Base-by-base conservation (phyloP, 495 filamentous ascomycete species). In the Cercophora scortea region DNA sequence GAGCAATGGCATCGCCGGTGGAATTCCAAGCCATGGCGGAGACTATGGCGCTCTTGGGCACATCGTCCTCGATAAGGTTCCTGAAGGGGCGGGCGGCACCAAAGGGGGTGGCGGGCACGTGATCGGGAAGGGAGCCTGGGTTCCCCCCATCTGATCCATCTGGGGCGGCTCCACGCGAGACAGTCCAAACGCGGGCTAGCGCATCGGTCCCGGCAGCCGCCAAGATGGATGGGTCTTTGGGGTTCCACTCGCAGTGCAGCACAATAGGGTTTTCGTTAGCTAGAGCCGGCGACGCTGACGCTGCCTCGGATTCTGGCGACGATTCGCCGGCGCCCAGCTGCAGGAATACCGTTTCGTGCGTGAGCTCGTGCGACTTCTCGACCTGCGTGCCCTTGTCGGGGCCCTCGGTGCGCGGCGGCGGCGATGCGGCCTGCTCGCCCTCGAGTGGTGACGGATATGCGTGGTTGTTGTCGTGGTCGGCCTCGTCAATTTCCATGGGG, bases 161-260 rank as follows among this genome's bases (percentile, higher is more conserved):
- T 13, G 70, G 65, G 59, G 70, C 67, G 54, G 76, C 67, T 58
- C 71, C 71, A 75, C 71, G 69, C 57, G 81, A 77, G 46, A 90
- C 63, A 58, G 80, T 87, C 86, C 86, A 92, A 67, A 93, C 72
- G 55, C 82, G 84, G 71, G 86, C 88, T 77, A 88, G 84, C 66
- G 83, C 80, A 66, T 89, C 84, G 61, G 74, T 78, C 61, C 88
- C 87, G 65, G 82, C 83, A 56, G 83, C 82, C 59, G 84, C 85
- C 66, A 94, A 76, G 64, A 88, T 71, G 36, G 79, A 83, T 54
- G 88, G 78, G 74, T 91, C 83, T 53, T 68, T 70, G 47, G 89
- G 89, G 61, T 86, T 88, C 86, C 88, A 94, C 66, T 83, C 73
- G 69, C 82, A 80, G 48, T 80, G 79, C 56, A 88, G 78, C 74